These are phyloP conservation scores for Rubus idaeus DNA, from an alignment of 306 rosid species.

Conservation along the genomic window DNA sequence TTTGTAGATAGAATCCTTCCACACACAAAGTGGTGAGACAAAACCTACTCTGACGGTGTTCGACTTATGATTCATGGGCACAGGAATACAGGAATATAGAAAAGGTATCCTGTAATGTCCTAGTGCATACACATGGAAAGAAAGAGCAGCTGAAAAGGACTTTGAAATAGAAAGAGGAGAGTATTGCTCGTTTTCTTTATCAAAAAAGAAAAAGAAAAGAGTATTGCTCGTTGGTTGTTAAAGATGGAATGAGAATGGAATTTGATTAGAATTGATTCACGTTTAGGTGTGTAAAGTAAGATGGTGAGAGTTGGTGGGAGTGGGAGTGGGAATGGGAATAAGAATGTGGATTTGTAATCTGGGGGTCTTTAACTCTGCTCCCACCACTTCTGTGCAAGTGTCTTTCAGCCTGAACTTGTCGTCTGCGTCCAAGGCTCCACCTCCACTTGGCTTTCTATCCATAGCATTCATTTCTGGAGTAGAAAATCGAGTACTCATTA, in stretches of 20 bases:
- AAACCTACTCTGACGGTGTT: not conserved
- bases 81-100: not conserved
- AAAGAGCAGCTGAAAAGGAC: not conserved
- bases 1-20: not conserved
- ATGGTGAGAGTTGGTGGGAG: constrained; percentile 8
- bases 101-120: not conserved
- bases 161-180: not conserved
- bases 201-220: too few relatives aligned
- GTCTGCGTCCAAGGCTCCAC: not conserved
- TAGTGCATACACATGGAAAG: not conserved
- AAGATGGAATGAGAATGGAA: not conserved
- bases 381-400: not conserved
- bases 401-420: not conserved
- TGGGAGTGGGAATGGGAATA: not conserved
- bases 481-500: not conserved
- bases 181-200: not conserved
- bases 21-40: not conserved
- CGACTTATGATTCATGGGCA: not conserved
- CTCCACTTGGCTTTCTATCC: not conserved
- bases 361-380: not conserved
- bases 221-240: not conserved
- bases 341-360: not conserved
- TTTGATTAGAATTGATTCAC: not conserved
- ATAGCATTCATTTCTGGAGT: not conserved
- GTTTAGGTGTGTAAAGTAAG: not conserved